Base-by-base conservation (phyloP, 1,284 basidiomycete genomes). In the Ceratorhiza oryzae-sativae region DNA sequence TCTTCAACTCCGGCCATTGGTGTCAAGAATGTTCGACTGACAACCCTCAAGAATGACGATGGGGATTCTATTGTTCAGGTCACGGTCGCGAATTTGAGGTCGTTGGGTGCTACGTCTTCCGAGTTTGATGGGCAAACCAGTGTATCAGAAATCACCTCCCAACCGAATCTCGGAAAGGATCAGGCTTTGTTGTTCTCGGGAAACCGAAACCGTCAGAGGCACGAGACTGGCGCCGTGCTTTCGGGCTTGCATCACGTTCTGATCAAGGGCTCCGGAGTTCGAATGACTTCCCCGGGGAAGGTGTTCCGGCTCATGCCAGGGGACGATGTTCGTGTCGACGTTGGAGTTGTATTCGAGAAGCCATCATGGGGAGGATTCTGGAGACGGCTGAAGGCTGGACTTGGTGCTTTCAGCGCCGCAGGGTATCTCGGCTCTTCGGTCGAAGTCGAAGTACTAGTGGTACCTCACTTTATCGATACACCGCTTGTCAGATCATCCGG, bases 81-180 rank as follows among this genome's bases (percentile, higher is more conserved):
- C 45, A 84, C 83, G 0, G 73, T 86, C 18, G 82, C 82, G n/a
- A 86, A 86, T 73, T 76, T 84, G 18, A 77, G 83, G 10, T 81
- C 84, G 27, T 36, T 68, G 23, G 65, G 36, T 20, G 27, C 41
- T 39, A 4, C 25, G 18, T 32, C 51, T n/a, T 58, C 42, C 49
- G 20, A 10, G 20, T 65, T 65, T 30, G 46, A 42, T 32, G 10
- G 25, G 12, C 41, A 46, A n/a, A 23, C 39, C 12, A 8, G 10
- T 25, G 48, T 46, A 39, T 48, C 36, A 9, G 20, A 46, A 4
- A 55, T 63, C 8, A 32, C 61, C 18, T 55, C 45, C 27, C 51
- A 25, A 30, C 46, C 56, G 15, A 53, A 49, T 25, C 53, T 51
- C 1, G 49, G 25, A 20, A 23, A 25, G 12, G 25, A 55, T 36